Base-by-base conservation (phyloP, 306 rosid species). In the Quercus berberidifolia region DNA sequence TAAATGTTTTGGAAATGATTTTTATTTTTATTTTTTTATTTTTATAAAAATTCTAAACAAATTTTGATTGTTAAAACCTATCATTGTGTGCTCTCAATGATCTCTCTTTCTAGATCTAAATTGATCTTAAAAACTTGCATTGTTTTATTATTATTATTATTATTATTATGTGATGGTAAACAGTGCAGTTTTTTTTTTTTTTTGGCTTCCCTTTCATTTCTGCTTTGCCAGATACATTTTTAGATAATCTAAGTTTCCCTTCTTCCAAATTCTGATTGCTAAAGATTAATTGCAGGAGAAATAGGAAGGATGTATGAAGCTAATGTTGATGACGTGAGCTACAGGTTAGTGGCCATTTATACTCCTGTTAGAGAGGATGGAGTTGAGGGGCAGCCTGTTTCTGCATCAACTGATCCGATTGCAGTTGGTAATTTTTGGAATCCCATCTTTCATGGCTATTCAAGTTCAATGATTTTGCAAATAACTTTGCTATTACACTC, bases 331-430 rank as follows among this genome's bases (percentile, higher is more conserved):
- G 99, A 96, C 68, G 98, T 96, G 49, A 98, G 98, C 55, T 96
- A 96, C 83, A 90, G 99, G 85, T 80, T 96, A 76, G 99, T 93
- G 76, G 98, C 93, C 78, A 76, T 96, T 73, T 96, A 96, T 82
- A 93, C 99, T 82, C 99, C 99, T 20, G 84, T 93, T 38, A 93
- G 99, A 89, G 99, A 93, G 62, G 98, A 96, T 78, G 99, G 96
- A 56, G 84, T 93, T 65, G 99, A 96, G 88, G 99, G 98, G 31
- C 91, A 87, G 71, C 89, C 99, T 76, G 82, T 90, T 74, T 96
- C 98, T 69, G 97, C 96, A 59, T 93, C 99, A 21, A 96, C 99
- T 11, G 99, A 96, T 41, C 97, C 98, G 19, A 96, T 96, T 87
- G 86, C 91, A 35, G 96, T 96, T 76, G 99, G 99, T 96, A 89